A percentile compares a stretch with the other conserved stretches of the same genome.
Evolutionary conservation across 2,329 filamentous ascomycete genomes (phyloP).

Genomic region (Aspergillus fumigatiaffinis): DNA sequence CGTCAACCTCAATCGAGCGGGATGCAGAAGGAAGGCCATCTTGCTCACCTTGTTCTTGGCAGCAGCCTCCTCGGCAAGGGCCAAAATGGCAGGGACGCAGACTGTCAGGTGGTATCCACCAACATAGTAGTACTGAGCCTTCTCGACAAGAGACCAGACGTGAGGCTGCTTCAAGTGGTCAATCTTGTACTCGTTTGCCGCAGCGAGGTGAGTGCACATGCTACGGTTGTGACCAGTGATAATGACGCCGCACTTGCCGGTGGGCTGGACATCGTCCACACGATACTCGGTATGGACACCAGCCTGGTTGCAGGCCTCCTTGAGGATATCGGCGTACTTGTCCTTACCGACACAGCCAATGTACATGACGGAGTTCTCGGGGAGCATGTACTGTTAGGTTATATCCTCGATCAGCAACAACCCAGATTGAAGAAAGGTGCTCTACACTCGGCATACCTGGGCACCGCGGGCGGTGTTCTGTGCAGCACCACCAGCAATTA

Average conservation of each 20-base stretch:
- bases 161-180: slow-evolving; percentile 87
- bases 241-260: slow-evolving; percentile 90
- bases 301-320: slow-evolving; percentile 78
- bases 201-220: slow-evolving; percentile 91
- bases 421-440: not conserved
- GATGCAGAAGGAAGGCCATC: not conserved
- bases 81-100: slow-evolving; percentile 83
- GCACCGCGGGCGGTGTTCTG: slow-evolving; percentile 97
- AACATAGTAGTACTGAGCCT: slow-evolving; percentile 84
- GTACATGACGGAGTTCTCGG: slow-evolving; percentile 84
- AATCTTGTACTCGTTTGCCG: slow-evolving; percentile 94
- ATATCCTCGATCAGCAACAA: not conserved
- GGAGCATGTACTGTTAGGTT: slow-evolving; percentile 71
- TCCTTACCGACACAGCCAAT: slow-evolving; percentile 92
- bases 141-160: slow-evolving; percentile 88
- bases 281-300: slow-evolving; percentile 94
- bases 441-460: slow-evolving; percentile 49
- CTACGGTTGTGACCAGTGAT: slow-evolving; percentile 96
- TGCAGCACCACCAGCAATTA: slow-evolving; percentile 92
- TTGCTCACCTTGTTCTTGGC: slow-evolving; percentile 70
- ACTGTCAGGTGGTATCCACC: slow-evolving; percentile 98
- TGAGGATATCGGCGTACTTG: slow-evolving; percentile 87
- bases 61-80: slow-evolving; percentile 85
- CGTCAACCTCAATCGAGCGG: slow-evolving; percentile 6
- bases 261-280: slow-evolving; percentile 76